Evolutionary conservation across 2,329 filamentous ascomycete species (phyloP).

Genomic region (Volutella citrinella): DNA sequence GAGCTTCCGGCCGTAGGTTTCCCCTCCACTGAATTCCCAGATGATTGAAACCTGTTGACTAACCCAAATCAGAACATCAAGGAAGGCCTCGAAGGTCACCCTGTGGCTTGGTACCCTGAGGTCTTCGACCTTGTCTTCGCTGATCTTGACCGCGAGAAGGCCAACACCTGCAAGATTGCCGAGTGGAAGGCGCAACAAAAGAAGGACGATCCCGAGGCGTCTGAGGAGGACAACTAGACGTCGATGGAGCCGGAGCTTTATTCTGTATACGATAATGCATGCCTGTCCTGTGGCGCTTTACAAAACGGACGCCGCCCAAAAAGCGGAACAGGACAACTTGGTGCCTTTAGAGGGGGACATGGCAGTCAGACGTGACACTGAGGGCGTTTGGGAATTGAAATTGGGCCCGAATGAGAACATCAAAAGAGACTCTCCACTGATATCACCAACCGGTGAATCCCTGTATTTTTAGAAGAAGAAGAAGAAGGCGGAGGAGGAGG

Average conservation of each 20-base stretch:
- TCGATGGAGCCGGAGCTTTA: too few relatives aligned
- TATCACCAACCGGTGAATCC: not conserved
- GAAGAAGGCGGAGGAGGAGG: too few relatives aligned
- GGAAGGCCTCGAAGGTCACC: constrained; percentile 85
- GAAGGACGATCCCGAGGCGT: constrained; percentile 34
- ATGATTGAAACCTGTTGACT: too few relatives aligned
- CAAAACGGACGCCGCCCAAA: too few relatives aligned
- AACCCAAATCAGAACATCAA: constrained; percentile 90
- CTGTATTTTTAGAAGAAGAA: not conserved
- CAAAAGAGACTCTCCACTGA: not conserved
- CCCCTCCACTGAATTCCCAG: not conserved
- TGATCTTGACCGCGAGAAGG: constrained; percentile 68
- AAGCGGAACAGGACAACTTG: too few relatives aligned
- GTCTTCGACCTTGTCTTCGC: constrained; percentile 92
- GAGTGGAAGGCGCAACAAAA: constrained; percentile 50
- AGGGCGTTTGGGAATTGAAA: not conserved
- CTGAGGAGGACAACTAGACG: constrained; percentile 33
- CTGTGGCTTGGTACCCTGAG: constrained; percentile 90
- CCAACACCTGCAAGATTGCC: constrained; percentile 69
- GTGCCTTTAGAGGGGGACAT: too few relatives aligned
- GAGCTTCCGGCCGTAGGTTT: constrained; percentile 87
- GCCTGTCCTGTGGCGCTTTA: too few relatives aligned
- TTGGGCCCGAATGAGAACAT: not conserved
- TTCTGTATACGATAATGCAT: too few relatives aligned
- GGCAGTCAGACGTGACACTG: too few relatives aligned